phyloP scores from a whole-genome alignment of 1,284 basidiomycete genomes.

The Papiliotrema laurentii region DNA sequence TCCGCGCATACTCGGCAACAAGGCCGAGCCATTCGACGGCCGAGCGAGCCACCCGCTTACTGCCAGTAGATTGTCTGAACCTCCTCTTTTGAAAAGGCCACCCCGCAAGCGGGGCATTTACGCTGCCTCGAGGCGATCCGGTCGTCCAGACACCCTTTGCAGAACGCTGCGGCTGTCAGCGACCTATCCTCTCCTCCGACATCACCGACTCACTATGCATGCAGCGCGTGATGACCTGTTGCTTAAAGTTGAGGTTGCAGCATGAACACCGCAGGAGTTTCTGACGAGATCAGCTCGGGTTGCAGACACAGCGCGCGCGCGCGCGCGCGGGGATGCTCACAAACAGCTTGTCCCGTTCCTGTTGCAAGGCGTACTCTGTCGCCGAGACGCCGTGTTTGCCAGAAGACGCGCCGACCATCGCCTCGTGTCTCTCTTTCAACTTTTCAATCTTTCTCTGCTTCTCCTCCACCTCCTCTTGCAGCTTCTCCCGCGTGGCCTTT shows the following conservation, averaged over 20 bases:
- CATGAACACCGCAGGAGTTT: slow-evolving; percentile 86
- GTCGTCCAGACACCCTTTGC: slow-evolving; percentile 78
- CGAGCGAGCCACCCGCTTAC: too few relatives aligned
- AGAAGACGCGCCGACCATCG: slow-evolving; percentile 27
- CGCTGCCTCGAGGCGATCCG: slow-evolving; percentile 86
- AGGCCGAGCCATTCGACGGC: too few relatives aligned
- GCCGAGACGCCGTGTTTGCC: slow-evolving; percentile 41
- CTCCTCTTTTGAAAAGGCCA: slow-evolving; percentile 80
- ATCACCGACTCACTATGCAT: slow-evolving; percentile 75
- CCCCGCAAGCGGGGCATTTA: slow-evolving; percentile 89
- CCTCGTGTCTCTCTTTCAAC: slow-evolving; percentile 42
- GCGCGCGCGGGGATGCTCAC: slow-evolving; percentile 49
- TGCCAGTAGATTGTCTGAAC: slow-evolving; percentile 82
- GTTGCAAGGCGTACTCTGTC: slow-evolving; percentile 53
- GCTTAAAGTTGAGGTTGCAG: slow-evolving; percentile 78
- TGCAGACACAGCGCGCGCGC: neutral
- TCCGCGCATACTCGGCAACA: too few relatives aligned
- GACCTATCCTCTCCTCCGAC: neutral
- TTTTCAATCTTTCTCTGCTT: slow-evolving; percentile 33
- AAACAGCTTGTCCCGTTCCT: slow-evolving; percentile 61
- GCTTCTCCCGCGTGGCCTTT: slow-evolving; percentile 31
- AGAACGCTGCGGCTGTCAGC: slow-evolving; percentile 62
- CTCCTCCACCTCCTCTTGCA: slow-evolving; percentile 47
- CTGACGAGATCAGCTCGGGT: slow-evolving; percentile 49
- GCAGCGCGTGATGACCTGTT: slow-evolving; percentile 86